Evolutionary conservation across 1,139 yeast species (phyloP).

Genomic region (Yamadazyma conglobata): DNA sequence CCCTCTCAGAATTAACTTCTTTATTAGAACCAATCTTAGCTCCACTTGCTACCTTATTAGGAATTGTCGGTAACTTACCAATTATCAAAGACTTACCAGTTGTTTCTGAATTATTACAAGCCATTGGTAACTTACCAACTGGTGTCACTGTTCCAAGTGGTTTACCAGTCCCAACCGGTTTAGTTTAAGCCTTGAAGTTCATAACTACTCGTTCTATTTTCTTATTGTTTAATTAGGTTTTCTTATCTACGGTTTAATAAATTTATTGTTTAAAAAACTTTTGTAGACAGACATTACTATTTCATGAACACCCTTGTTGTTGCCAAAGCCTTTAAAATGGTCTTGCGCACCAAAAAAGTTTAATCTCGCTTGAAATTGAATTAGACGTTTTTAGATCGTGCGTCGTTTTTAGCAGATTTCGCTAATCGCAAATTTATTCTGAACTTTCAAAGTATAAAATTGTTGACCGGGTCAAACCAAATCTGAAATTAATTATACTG

Average conservation of each 20-base stretch:
- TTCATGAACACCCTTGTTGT: no score
- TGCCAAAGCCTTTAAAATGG: no score
- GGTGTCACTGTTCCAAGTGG: constrained; percentile 9
- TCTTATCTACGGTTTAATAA: constrained; percentile 1
- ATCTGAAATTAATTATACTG: no score
- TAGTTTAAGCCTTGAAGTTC: no score
- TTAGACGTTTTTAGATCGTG: no score
- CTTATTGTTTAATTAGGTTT: constrained; percentile 6
- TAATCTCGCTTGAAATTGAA: no score
- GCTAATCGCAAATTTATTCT: no score
- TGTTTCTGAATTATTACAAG: constrained; percentile 10
- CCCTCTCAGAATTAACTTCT: constrained; percentile 5
- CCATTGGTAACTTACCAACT: constrained; percentile 10
- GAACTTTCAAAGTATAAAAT: no score
- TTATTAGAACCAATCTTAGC: constrained; percentile 7
- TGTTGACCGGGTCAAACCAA: no score
- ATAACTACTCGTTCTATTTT: no score
- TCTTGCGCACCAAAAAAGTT: no score
- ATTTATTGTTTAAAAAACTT: not conserved
- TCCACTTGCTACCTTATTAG: constrained; percentile 9
- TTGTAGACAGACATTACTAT: not conserved
- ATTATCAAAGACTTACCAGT: constrained; percentile 11
- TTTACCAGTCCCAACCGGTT: constrained; percentile 11
- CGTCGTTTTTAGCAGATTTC: no score
- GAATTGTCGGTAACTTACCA: constrained; percentile 10